phyloP scores from a whole-genome alignment of 306 rosid genomes.

The Pterocarpus macrocarpus region DNA sequence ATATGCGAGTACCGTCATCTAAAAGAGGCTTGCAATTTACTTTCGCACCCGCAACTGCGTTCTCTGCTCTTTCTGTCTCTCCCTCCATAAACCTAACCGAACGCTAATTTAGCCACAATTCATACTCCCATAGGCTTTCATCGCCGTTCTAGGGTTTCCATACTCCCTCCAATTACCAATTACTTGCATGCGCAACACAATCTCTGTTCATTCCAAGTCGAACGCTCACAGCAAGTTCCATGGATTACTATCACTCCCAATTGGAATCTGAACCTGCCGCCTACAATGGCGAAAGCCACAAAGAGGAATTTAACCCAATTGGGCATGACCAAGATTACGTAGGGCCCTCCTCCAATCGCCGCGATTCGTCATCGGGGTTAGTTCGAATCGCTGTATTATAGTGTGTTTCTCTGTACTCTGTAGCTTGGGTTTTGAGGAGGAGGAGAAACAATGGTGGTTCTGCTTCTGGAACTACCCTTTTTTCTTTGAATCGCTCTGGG shows the following conservation, averaged over 20 bases:
- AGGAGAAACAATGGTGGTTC: not conserved
- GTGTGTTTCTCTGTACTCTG: not conserved
- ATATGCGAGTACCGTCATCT: too few relatives aligned
- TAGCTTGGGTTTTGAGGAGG: constrained; percentile 3
- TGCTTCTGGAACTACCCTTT: not conserved
- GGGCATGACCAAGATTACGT: constrained; percentile 29
- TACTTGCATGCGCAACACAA: not conserved
- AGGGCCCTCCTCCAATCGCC: constrained; percentile 50
- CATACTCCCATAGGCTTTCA: not conserved
- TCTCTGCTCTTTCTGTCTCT: too few relatives aligned
- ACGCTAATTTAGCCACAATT: too few relatives aligned
- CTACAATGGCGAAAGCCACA: constrained; percentile 41
- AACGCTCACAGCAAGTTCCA: constrained; percentile 3
- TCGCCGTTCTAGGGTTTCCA: not conserved
- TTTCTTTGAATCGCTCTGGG: not conserved
- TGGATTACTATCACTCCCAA: constrained; percentile 50
- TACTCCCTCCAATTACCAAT: not conserved
- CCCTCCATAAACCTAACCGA: not conserved
- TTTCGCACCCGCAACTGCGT: too few relatives aligned
- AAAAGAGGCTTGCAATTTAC: too few relatives aligned
- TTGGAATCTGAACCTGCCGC: constrained; percentile 34
- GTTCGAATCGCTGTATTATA: not conserved
- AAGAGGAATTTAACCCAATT: constrained; percentile 33
- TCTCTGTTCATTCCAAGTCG: not conserved
- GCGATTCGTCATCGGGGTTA: constrained; percentile 63